Base-by-base conservation (phyloP, 805 yeast species). In the Saturnispora kantuleensis region DNA sequence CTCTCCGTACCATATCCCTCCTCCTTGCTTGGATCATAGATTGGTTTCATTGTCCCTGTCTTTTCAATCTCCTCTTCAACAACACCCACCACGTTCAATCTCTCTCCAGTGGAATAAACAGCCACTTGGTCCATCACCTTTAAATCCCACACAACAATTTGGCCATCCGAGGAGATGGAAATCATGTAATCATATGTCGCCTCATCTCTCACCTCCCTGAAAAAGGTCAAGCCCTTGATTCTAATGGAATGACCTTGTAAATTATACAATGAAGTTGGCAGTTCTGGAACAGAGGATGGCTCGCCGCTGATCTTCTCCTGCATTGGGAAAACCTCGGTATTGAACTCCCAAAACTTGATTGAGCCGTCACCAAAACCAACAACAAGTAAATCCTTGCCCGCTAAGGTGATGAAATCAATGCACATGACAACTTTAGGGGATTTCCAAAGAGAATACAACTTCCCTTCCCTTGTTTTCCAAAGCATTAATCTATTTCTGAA, bases 111-210 rank as follows among this genome's bases (percentile, higher is more conserved):
- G 51, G 81, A 86, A 60, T 88, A 90, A 3, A 87, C 93, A 0
- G 96, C 97, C 18, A 88, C 74, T 61, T 88, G 95, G 55, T 85
- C 94, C 54, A 73, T 71, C 2, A 67, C 56, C 1, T 65, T 59
- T 58, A 81, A 65, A 58, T 89, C 83, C 96, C 97, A 90, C 3
- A 90, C 84, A 7, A 93, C 95, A 42, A 90, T 81, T 56, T 77
- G 84, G 21, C 97, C 97, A 62, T 90, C 97, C 0, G 97, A 85
- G 0, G 96, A 85, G 10, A 88, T 85, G 2, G 95, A 82, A 0
- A 85, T 73, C 56, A 93, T 62, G 56, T 73, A 83, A 11, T 56
- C 52, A 10, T 48, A 41, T 1, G 41, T 12, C 15, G 66, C 69
- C 11, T 71, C 68, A 32, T 68, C 64, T 21, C 56, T 39, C 5